These are phyloP conservation scores for Naganishia onofrii DNA, from an alignment of 768 basidiomycete genomes.

Conservation along the genomic window DNA sequence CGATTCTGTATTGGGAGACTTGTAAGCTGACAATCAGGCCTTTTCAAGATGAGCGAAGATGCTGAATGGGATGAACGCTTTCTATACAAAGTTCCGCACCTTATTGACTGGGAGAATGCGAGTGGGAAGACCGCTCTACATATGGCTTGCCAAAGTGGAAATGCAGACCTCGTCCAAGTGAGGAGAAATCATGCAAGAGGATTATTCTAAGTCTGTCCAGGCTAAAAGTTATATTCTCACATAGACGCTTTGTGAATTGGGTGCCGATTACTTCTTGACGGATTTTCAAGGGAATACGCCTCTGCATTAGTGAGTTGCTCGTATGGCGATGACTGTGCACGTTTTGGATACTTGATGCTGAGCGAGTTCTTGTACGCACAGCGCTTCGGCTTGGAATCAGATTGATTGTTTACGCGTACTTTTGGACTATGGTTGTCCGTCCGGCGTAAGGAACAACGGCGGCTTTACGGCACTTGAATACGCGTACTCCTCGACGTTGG, in stretches of 20 bases:
- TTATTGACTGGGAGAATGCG: slow-evolving; percentile 87
- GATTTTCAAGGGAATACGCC: slow-evolving; percentile 91
- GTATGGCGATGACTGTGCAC: slow-evolving; percentile 72
- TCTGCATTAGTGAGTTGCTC: slow-evolving; percentile 88
- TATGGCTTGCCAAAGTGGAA: slow-evolving; percentile 80
- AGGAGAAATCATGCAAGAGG: slow-evolving; percentile 45
- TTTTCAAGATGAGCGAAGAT: too few species aligned
- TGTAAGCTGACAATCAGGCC: slow-evolving; percentile 10
- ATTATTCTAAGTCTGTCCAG: slow-evolving; percentile 21
- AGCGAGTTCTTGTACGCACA: slow-evolving; percentile 50
- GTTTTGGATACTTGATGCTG: slow-evolving; percentile 18
- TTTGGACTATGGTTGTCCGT: slow-evolving; percentile 84
- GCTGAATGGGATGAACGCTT: not conserved
- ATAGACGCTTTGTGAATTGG: slow-evolving; percentile 86
- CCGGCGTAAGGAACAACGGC: slow-evolving; percentile 76
- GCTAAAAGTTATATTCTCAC: slow-evolving; percentile 10
- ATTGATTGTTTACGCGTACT: slow-evolving; percentile 71
- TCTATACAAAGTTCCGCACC: slow-evolving; percentile 72
- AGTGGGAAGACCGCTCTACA: slow-evolving; percentile 89
- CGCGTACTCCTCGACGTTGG: slow-evolving; percentile 65
- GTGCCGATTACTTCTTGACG: slow-evolving; percentile 81
- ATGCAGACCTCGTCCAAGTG: slow-evolving; percentile 82
- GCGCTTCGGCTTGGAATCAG: slow-evolving; percentile 51
- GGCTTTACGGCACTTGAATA: slow-evolving; percentile 91
- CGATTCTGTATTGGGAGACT: slow-evolving; percentile 28